phyloP scores from a whole-genome alignment of 257 asterid genomes.

The Forsythia viridissima region DNA sequence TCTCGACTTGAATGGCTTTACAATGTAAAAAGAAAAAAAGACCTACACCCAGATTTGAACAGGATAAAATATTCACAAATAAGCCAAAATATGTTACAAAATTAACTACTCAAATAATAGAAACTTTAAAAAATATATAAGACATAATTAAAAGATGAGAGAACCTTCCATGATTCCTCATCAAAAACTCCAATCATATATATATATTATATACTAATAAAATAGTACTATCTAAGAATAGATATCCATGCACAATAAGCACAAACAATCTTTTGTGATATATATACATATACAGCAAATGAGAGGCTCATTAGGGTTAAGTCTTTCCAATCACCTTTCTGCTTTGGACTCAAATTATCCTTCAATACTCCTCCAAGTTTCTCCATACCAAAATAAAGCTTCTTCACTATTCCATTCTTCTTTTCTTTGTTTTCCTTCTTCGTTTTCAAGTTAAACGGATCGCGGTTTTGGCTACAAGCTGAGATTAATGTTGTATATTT shows the following conservation, averaged over 20 bases:
- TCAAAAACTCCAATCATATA: too few species aligned
- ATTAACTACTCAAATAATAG: background rate
- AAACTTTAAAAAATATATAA: background rate
- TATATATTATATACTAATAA: background rate
- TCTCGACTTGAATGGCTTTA: too few species aligned
- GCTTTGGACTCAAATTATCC: slow-evolving; percentile 71
- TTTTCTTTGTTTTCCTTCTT: slow-evolving; percentile 33
- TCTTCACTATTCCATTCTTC: slow-evolving; percentile 29
- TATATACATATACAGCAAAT: slow-evolving; percentile 85
- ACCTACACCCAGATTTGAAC: too few species aligned
- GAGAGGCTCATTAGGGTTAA: slow-evolving; percentile 77
- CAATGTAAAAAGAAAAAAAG: too few species aligned
- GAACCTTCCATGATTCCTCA: background rate
- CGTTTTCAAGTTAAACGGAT: slow-evolving; percentile 17
- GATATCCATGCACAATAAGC: slow-evolving; percentile 86
- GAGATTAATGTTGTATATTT: slow-evolving; percentile 28
- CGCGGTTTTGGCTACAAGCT: slow-evolving; percentile 47
- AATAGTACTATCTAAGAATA: slow-evolving; percentile 21
- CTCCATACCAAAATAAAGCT: slow-evolving; percentile 35
- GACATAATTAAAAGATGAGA: background rate
- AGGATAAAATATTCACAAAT: too few species aligned
- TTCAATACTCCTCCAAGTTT: slow-evolving; percentile 53
- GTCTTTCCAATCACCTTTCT: slow-evolving; percentile 94
- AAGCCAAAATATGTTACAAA: background rate
- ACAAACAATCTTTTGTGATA: slow-evolving; percentile 91